phyloP scores from a whole-genome alignment of 2,329 filamentous ascomycete species.

The Botryosphaeria agaves region DNA sequence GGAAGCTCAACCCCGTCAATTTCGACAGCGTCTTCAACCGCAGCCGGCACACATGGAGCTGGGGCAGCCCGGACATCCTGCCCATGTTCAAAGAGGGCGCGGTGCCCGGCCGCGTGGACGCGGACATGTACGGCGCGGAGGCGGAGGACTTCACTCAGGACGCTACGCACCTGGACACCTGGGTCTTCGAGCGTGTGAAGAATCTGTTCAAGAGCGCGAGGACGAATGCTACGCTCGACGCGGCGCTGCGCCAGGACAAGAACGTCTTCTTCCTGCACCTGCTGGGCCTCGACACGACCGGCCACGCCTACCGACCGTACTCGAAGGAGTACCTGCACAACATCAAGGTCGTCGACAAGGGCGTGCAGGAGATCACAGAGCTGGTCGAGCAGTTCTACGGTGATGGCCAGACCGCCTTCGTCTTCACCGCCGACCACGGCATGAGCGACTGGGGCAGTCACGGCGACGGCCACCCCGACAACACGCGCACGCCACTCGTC shows the following conservation, averaged over 20 bases:
- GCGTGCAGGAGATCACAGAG: constrained; percentile 67
- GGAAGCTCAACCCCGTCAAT: constrained; percentile 96
- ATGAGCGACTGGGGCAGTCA: constrained; percentile 99
- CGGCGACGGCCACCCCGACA: constrained; percentile 92
- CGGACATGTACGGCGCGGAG: constrained; percentile 68
- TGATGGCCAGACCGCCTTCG: constrained; percentile 70
- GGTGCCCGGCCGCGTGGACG: constrained; percentile 68
- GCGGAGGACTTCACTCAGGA: constrained; percentile 81
- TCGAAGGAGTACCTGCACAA: constrained; percentile 92
- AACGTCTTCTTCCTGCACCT: constrained; percentile 91
- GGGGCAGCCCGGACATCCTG: constrained; percentile 94
- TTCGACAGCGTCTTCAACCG: constrained; percentile 98
- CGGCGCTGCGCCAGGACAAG: constrained; percentile 62
- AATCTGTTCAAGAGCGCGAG: constrained; percentile 67
- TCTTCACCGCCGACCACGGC: constrained; percentile 95
- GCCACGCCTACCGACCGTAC: constrained; percentile 75
- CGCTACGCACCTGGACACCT: constrained; percentile 66
- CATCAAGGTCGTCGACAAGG: constrained; percentile 83
- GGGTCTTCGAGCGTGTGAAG: constrained; percentile 93
- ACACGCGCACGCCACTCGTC: constrained; percentile 84
- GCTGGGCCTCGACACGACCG: constrained; percentile 78
- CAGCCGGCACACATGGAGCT: constrained; percentile 95
- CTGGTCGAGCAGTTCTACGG: constrained; percentile 74
- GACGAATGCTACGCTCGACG: constrained; percentile 57
- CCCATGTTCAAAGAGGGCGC: constrained; percentile 97